Evolutionary conservation across 2,329 filamentous ascomycete species (phyloP), one percentile per base, ranked within the genome.

Genomic region (Colletotrichum incanum): DNA sequence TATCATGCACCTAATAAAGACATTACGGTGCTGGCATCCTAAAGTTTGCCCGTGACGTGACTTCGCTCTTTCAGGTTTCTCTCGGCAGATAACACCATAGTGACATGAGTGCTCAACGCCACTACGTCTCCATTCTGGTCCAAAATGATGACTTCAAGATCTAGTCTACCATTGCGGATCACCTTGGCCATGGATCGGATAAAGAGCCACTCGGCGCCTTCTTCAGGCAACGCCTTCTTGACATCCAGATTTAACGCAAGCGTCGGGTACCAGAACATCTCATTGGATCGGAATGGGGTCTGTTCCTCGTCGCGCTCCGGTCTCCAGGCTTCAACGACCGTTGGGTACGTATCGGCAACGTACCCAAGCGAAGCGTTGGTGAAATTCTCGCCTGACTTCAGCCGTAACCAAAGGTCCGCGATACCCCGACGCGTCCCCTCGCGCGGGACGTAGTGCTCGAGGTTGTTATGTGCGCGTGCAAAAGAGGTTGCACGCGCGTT

Each of bases 191-290:
- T 86, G 16, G 92, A 86, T 41, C 93, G 86, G 50, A 91, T 84
- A 76, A 92, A 92, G 65, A 97, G 78, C 91, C 93, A 96, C 79
- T 94, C 91, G 1, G 90, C 89, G 0, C 94, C 93, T 52, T 89
- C 88, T 5, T 83, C 82, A 0, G 93, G 93, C 55, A 97, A 79
- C 8, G 86, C 80, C 79, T 92, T 93, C 84, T 96, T 96, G 49
- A 95, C 84, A 74, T 97, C 94, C 28, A 97, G 77, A 78, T 93
- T 94, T 78, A 96, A 82, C 23, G 91, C 83, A 1, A 97, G 81
- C 0, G 94, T 97, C 0, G 93, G 93, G 79, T 94, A 94, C 93
- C 93, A 95, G 76, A 90, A 90, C 7, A 79, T 75, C 11, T 80
- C 78, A 58, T 80, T 75, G 9, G 79, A 66, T 70, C 64, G 78